Evolutionary conservation across 192 early-diverging fungal species (phyloP), one percentile per base, ranked within the genome.

Genomic region (Endogone sp.): DNA sequence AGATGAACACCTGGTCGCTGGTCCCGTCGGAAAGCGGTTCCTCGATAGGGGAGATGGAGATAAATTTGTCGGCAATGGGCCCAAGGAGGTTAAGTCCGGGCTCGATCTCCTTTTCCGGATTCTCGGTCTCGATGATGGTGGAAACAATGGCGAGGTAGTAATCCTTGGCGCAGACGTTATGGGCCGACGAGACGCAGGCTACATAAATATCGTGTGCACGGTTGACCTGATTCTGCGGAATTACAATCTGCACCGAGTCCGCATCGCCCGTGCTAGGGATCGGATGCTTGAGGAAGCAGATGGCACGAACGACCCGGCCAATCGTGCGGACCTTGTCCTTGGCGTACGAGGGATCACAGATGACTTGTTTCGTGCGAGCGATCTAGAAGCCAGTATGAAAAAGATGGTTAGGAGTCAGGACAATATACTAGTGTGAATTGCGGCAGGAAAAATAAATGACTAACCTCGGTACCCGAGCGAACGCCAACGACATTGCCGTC

Each of bases 281-380:
- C 27, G 97, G 91, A 62, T 93, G 88, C 60, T 89, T 85, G 68
- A 99, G 87, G 68, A 99, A 79, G 81, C 97, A 99, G 75, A 98
- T 98, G 65, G 95, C 91, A 63, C 98, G 94, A 66, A 99, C 91
- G 21, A 98, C 97, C 23, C 89, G 83, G 37, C 89, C 96, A 16
- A 86, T 81, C 73, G 89, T 90, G 71, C 90, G 90, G 72, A 94
- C 94, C 75, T 92, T 90, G 59, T 83, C 80, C 3, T 78, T 67
- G 67, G 95, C 93, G 79, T 99, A 99, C 20, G 93, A 93, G 64
- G 98, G 98, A 79, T 99, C 98, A 64, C 95, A 92, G 68, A 99
- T 97, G 56, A 99, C 94, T 64, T 86, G 81, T 77, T 92, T 90
- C 58, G 91, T 89, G 56, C 89, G 88, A 28, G 91, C 97, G 25